Conservation (phyloP, 768 basidiomycete species). For the Agrocybe pediades region DNA sequence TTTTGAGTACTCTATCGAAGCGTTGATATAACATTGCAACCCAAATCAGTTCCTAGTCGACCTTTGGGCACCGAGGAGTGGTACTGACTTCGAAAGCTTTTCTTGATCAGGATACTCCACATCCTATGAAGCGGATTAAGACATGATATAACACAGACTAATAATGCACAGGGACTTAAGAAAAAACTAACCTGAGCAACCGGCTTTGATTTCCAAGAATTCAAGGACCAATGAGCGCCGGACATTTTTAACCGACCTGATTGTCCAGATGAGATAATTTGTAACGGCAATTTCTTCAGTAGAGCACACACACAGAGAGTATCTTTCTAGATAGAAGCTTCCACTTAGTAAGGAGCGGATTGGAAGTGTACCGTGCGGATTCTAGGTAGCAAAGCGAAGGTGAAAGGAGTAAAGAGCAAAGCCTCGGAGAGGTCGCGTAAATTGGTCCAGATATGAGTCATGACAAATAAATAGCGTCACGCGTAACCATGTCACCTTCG, state of each 20-base stretch:
- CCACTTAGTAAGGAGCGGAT: background rate
- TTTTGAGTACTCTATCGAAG: slow-evolving; percentile 80
- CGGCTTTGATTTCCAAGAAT: slow-evolving; percentile 78
- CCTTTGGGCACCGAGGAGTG: background rate
- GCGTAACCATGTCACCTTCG: too few relatives aligned
- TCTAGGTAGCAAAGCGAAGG: slow-evolving; percentile 1
- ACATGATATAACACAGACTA: background rate
- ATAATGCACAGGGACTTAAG: background rate
- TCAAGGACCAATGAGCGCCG: slow-evolving; percentile 63
- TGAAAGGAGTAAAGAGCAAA: background rate
- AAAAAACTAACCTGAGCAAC: slow-evolving; percentile 63
- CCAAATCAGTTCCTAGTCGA: background rate
- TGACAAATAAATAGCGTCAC: background rate
- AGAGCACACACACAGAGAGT: background rate
- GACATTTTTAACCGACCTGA: slow-evolving; percentile 4
- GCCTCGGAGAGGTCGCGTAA: background rate
- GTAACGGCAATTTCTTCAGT: too few relatives aligned
- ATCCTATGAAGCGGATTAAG: slow-evolving; percentile 38
- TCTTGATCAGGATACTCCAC: slow-evolving; percentile 71
- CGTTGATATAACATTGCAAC: background rate
- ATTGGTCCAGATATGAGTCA: slow-evolving; percentile 4
- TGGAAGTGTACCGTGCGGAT: background rate
- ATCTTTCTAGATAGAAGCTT: background rate
- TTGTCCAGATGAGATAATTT: background rate
- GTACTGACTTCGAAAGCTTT: slow-evolving; percentile 56